These are phyloP conservation scores for Lasiosphaeria miniovina DNA, from an alignment of 495 filamentous ascomycete species.

Conservation along the genomic window DNA sequence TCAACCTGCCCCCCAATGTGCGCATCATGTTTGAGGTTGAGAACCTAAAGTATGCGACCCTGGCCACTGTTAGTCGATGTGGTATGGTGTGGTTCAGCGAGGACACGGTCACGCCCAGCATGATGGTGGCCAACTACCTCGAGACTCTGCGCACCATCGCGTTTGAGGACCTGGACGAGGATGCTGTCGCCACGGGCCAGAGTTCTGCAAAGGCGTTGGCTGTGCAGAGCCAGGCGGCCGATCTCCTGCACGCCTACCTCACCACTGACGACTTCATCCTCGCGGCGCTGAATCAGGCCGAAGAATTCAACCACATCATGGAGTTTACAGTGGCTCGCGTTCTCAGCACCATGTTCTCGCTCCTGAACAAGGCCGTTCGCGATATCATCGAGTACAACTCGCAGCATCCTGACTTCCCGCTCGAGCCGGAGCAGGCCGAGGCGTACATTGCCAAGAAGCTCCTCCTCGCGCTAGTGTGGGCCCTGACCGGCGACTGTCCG, in stretches of 20 bases:
- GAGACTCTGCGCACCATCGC: slow-evolving; percentile 72
- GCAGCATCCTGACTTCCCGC: slow-evolving; percentile 88
- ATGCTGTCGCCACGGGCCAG: slow-evolving; percentile 76
- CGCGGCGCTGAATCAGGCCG: slow-evolving; percentile 70
- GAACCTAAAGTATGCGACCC: slow-evolving; percentile 94
- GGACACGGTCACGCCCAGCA: slow-evolving; percentile 85
- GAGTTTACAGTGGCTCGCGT: slow-evolving; percentile 88
- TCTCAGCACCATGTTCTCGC: slow-evolving; percentile 88
- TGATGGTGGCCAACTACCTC: slow-evolving; percentile 92
- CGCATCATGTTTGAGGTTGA: slow-evolving; percentile 99
- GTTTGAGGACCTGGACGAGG: slow-evolving; percentile 94
- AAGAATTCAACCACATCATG: slow-evolving; percentile 91
- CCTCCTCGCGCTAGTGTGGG: slow-evolving; percentile 87
- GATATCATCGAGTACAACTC: slow-evolving; percentile 93
- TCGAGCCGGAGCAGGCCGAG: slow-evolving; percentile 85
- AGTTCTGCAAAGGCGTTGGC: slow-evolving; percentile 70
- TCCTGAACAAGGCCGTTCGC: slow-evolving; percentile 88
- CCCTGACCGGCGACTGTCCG: slow-evolving; percentile 91
- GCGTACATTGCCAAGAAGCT: slow-evolving; percentile 89
- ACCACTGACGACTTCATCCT: slow-evolving; percentile 73
- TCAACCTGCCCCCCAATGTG: slow-evolving; percentile 89
- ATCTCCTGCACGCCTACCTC: slow-evolving; percentile 70
- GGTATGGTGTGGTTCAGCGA: slow-evolving; percentile 99
- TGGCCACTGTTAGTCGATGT: slow-evolving; percentile 96
- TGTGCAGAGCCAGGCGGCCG: slow-evolving; percentile 71